phyloP scores from a whole-genome alignment of 768 basidiomycete genomes.

The Pleurotus ostreatus region DNA sequence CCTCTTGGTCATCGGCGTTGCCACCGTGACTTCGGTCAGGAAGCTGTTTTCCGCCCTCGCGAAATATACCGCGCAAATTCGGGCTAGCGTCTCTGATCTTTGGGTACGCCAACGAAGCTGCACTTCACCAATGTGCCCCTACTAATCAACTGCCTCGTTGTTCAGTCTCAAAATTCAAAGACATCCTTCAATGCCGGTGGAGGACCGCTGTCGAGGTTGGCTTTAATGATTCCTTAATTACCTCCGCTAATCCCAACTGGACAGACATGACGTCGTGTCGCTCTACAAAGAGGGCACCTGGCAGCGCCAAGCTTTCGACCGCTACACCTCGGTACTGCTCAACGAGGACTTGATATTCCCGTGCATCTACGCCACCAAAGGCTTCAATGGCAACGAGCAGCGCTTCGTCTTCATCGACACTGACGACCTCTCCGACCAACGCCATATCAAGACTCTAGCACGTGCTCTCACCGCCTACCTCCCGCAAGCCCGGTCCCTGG shows the following conservation, averaged over 20 bases:
- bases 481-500: constrained; percentile 15
- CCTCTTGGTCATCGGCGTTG: neutral
- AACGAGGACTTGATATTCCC: constrained; percentile 19
- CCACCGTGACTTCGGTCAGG: neutral
- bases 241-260: too few relatives aligned
- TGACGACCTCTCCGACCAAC: constrained; percentile 17
- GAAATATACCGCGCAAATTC: neutral
- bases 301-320: constrained; percentile 17
- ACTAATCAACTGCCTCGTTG: neutral
- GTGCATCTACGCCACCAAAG: constrained; percentile 20
- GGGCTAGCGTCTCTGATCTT: neutral
- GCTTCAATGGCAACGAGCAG: constrained; percentile 18
- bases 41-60: neutral
- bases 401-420: constrained; percentile 17
- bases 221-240: neutral
- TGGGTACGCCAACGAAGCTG: neutral
- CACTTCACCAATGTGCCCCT: neutral
- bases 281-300: constrained; percentile 16
- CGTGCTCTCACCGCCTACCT: constrained; percentile 15
- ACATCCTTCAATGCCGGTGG: neutral
- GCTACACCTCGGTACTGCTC: constrained; percentile 14
- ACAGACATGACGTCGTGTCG: constrained; percentile 11
- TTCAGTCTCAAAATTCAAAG: too few relatives aligned
- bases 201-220: constrained; percentile 17
- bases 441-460: constrained; percentile 15